These are phyloP conservation scores for Soucietia sequanensis DNA, from an alignment of 805 yeast species.

Conservation along the genomic window DNA sequence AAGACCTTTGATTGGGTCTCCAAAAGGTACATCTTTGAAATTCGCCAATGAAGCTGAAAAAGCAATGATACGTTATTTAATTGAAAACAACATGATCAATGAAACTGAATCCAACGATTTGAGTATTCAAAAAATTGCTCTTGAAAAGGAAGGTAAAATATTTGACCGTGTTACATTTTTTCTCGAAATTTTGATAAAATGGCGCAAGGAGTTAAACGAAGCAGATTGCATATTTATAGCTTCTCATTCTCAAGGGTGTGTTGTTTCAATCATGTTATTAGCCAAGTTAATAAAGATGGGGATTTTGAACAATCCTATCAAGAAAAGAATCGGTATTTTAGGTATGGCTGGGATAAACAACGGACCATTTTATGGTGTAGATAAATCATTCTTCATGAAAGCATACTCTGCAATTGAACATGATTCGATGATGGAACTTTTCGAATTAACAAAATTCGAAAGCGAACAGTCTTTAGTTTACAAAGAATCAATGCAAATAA, in stretches of 20 bases:
- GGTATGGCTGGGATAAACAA: slow-evolving; percentile 96
- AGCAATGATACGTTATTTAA: slow-evolving; percentile 63
- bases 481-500: slow-evolving; percentile 60
- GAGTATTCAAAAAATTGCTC: slow-evolving; percentile 82
- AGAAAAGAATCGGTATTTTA: slow-evolving; percentile 61
- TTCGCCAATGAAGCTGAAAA: slow-evolving; percentile 89
- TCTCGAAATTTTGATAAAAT: slow-evolving; percentile 65
- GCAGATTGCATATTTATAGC: slow-evolving; percentile 92
- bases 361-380: slow-evolving; percentile 92
- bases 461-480: slow-evolving; percentile 71
- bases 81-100: slow-evolving; percentile 37
- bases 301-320: slow-evolving; percentile 35
- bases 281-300: slow-evolving; percentile 67
- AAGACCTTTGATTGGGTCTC: slow-evolving; percentile 87
- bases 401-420: slow-evolving; percentile 91
- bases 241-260: slow-evolving; percentile 95
- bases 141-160: slow-evolving; percentile 91
- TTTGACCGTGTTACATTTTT: slow-evolving; percentile 83
- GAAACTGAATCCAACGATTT: slow-evolving; percentile 30
- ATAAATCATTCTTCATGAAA: slow-evolving; percentile 75
- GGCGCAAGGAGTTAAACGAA: slow-evolving; percentile 54
- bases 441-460: slow-evolving; percentile 79
- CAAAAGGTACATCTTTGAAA: slow-evolving; percentile 91
- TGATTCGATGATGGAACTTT: slow-evolving; percentile 80
- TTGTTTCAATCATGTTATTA: slow-evolving; percentile 79